A percentile compares a stretch with the other conserved stretches of the same genome.
These are phyloP conservation scores for Lasiodiplodia sp. DNA, from an alignment of 2,329 filamentous ascomycete species.

Conservation along the genomic window DNA sequence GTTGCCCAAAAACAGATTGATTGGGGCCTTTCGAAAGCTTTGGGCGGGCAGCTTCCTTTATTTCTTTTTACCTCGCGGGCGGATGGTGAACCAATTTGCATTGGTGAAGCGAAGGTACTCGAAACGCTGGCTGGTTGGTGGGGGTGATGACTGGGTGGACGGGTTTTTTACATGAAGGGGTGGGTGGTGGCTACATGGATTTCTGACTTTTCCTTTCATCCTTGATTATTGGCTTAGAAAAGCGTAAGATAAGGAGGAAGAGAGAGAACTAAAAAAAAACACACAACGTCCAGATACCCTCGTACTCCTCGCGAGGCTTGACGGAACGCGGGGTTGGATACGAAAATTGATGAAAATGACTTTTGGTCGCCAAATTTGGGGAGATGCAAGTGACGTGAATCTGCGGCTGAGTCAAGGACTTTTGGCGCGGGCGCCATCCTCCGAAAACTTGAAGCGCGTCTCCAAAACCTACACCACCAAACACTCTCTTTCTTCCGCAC, in stretches of 20 bases:
- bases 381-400: not conserved
- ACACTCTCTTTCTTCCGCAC: not conserved
- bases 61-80: not conserved
- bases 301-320: not conserved
- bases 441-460: slow-evolving; percentile 8
- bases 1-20: slow-evolving; percentile 29
- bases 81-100: not conserved
- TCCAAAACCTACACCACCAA: not conserved
- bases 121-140: not conserved
- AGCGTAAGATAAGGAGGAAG: not conserved
- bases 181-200: not conserved
- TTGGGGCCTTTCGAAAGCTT: not conserved
- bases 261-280: not conserved
- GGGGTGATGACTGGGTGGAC: not conserved
- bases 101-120: slow-evolving; percentile 2
- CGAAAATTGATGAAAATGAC: slow-evolving; percentile 21
- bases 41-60: slow-evolving; percentile 12
- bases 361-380: slow-evolving; percentile 14
- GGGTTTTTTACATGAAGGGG: not conserved
- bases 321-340: slow-evolving; percentile 1
- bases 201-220: not conserved
- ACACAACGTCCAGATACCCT: not conserved
- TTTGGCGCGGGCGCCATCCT: not conserved
- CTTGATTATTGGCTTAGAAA: not conserved
- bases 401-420: slow-evolving; percentile 13